Base-by-base conservation (phyloP, 1,139 yeast genomes). In the Saccharomycopsis hybrid region DNA sequence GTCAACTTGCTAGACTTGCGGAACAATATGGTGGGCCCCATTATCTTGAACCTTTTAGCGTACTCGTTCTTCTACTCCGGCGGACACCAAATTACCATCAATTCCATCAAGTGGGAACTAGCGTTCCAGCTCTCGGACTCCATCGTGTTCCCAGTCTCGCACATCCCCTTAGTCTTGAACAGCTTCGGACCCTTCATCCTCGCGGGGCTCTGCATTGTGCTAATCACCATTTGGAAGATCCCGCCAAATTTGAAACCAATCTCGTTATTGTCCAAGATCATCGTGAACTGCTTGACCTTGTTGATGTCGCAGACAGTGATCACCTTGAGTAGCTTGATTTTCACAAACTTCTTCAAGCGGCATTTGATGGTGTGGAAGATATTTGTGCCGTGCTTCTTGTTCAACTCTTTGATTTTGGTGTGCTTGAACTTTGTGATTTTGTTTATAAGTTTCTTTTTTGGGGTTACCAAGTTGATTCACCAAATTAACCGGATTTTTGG, bases 361-460 rank as follows among this genome's bases (percentile, higher is more conserved):
- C 99, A 94, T 67, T 74, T 94, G 60, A 94, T 94, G 98, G 96
- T 94, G 35, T 94, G 98, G 98, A 94, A 94, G 69, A 86, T 94
- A 32, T 94, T 94, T 70, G 97, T 98, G 0, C 99, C 99, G 2
- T 74, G 98, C 56, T 92, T 82, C 66, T 85, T 94, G 87, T 73
- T 90, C 59, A 92, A 94, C 49, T 92, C 85, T 2, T 64, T 89
- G 59, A 74, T 84, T 29, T 70, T 89, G 58, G 70, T 88, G 1
- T 71, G 78, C 27, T 71, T 82, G 51, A 88, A 89, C 60, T 57
- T 83, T 5, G 73, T 81, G 2, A 71, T 85, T 43, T 74, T 84
- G 1, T 59, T 78, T 40, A 63, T 82, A 2, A 76, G 87, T 0
- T 71, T 84, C 44, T 85, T 85, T 60, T 81, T 82, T 63, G 87